These are phyloP conservation scores for Vitis hybrid DNA, from an alignment of 177 flowering plant genomes.

Conservation along the genomic window DNA sequence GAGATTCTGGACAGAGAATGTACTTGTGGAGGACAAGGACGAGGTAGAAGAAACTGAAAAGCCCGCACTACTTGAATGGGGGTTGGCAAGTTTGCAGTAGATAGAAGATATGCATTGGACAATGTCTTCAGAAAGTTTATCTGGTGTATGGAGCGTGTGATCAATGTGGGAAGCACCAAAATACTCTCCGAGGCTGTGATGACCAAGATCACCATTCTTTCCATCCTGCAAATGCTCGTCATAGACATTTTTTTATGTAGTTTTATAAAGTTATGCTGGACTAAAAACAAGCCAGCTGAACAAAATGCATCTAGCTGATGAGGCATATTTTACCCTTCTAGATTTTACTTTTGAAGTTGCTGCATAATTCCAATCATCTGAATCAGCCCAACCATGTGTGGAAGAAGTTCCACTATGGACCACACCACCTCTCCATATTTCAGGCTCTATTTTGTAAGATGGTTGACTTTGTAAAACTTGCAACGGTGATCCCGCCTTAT, in stretches of 20 bases:
- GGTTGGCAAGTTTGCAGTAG: constrained; percentile 55
- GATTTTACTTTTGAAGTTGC: constrained; percentile 18
- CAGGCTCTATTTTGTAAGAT: constrained; percentile 13
- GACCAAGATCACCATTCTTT: constrained; percentile 24
- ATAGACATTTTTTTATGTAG: neutral
- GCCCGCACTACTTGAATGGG: constrained; percentile 21
- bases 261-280: neutral
- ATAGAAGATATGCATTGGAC: constrained; percentile 66
- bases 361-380: constrained; percentile 17
- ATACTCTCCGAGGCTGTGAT: constrained; percentile 59
- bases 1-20: constrained; percentile 43
- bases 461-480: constrained; percentile 8
- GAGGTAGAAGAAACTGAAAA: constrained; percentile 40
- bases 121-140: constrained; percentile 64
- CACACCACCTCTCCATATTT: constrained; percentile 5
- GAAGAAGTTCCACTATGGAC: constrained; percentile 18
- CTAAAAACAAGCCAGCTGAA: neutral
- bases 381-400: constrained; percentile 13
- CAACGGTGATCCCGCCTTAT: constrained; percentile 9
- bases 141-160: constrained; percentile 34
- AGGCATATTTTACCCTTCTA: constrained; percentile 20
- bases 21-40: constrained; percentile 51
- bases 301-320: neutral
- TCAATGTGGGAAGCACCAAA: constrained; percentile 38
- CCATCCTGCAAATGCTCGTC: constrained; percentile 34